Evolutionary conservation across 1,139 yeast genomes (phyloP), one percentile per base, ranked within the genome.

Genomic region (Candida sojae): DNA sequence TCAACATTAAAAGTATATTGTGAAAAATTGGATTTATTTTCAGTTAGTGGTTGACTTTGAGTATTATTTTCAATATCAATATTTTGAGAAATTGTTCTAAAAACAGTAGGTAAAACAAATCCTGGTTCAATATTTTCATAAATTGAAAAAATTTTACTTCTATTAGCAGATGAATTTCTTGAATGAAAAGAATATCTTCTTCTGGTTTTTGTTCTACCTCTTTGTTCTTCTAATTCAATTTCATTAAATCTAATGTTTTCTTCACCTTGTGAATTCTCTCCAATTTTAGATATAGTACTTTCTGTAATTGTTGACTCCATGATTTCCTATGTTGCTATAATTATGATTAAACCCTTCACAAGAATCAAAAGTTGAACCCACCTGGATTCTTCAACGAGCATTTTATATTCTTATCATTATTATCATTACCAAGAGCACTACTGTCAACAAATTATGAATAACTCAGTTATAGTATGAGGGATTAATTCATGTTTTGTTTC

Each of bases 21-120:
- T 23, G 64, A 47, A 45, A 68, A 62, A 44, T 58, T 61, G 36
- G 50, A 52, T 33, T 43, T 43, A 38, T 41, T 48, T 8, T 35
- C 46, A 29, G 43, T 47, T 3, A 17, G 21, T 17, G 21, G 21
- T 26, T 17, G 21, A 12, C 13, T 12, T 3, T 13, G 32, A 11
- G n/a, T 17, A 33, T 46, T 47, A 4, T 46, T 32, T 25, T 54
- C 60, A 44, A 61, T 66, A 34, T 67, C 75, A 39, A 73, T 67
- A 36, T 57, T 64, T 53, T 70, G 73, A 41, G 75, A 70, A 13
- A 72, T 59, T 1, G 77, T 69, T 47, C 61, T 70, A 58, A 68
- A 73, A 42, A 67, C 58, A 7, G 70, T 65, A 2, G 78, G 77
- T 44, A 72, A 59, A 3, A 64, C 64, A 23, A 57, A 53, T 7